Evolutionary conservation across 169 alveolate species (phyloP), one percentile per base, ranked within the genome.

Genomic region (Toxoplasma gondii): DNA sequence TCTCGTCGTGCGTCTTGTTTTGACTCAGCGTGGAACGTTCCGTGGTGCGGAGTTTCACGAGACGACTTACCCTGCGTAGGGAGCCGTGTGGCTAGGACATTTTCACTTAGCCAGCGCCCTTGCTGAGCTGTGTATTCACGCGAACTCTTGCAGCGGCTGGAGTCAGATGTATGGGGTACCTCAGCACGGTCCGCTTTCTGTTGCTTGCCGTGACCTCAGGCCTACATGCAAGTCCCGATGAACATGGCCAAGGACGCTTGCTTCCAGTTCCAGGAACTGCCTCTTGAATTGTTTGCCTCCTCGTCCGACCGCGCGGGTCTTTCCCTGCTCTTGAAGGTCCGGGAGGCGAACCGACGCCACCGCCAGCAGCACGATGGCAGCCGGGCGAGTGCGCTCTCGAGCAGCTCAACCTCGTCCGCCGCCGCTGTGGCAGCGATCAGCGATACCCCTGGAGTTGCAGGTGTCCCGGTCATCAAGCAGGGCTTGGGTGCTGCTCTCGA

Each of bases 251-350:
- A 96, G 92, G 98, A 97, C 88, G 97, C 97, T 74, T 97, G 97
- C 95, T 97, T 97, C 91, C 98, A 97, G 94, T 97, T 97, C 93
- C 98, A 97, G 94, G 98, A 97, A 92, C 96, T 97, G 16, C 98
- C 97, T 90, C 91, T 97, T 49, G 98, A 97, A 90, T 94, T 97
- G 80, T 94, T 94, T 92, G 93, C 94, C 27, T 82, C 97, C 10
- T 97, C 96, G 27, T 87, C 96, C 4, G 97, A 97, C 54, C 91
- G 97, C 36, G 94, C 96, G 16, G 98, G 96, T 34, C 24, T 94
- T 45, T 41, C 91, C 41, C 81, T 88, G 58, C 92, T 95, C 39
- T 94, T 92, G 22, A 94, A 86, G 64, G 94, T 88, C 34, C 94
- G 88, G 54, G 88, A 41, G 31, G 92, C 94, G 93, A 88, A 41